Percentiles rank a stretch among this genome's conserved stretches.
Evolutionary conservation across 495 filamentous ascomycete genomes (phyloP).

Genomic region (Letharia lupina): DNA sequence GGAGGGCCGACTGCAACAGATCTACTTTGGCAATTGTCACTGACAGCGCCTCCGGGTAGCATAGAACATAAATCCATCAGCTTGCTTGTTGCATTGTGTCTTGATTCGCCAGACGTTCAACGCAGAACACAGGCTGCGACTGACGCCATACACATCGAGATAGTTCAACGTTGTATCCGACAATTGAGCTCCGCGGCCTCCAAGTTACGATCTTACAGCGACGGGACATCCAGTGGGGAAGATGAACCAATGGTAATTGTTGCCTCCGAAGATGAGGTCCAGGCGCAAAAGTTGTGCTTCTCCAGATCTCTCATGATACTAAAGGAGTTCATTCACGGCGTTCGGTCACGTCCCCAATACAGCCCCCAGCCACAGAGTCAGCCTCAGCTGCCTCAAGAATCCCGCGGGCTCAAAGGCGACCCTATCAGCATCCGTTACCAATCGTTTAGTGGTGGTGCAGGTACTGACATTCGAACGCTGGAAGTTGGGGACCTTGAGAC

Average conservation of each 20-base stretch:
- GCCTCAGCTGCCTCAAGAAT: slow-evolving; percentile 34
- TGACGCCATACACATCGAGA: slow-evolving; percentile 64
- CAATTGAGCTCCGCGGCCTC: slow-evolving; percentile 64
- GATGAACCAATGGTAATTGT: slow-evolving; percentile 45
- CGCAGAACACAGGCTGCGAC: slow-evolving; percentile 40
- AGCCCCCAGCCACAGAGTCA: slow-evolving; percentile 38
- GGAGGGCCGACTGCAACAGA: slow-evolving; percentile 51
- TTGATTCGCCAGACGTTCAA: slow-evolving; percentile 45
- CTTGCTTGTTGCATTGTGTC: slow-evolving; percentile 65
- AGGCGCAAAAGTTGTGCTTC: slow-evolving; percentile 52
- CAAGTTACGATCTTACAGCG: slow-evolving; percentile 43
- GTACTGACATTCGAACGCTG: slow-evolving; percentile 48
- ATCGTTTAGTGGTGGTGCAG: slow-evolving; percentile 51
- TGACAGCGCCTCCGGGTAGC: slow-evolving; percentile 58
- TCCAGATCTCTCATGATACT: slow-evolving; percentile 56
- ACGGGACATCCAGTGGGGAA: slow-evolving; percentile 36
- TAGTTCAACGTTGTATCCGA: slow-evolving; percentile 68
- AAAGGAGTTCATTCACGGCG: slow-evolving; percentile 46
- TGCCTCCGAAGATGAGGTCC: slow-evolving; percentile 35
- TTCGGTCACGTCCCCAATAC: slow-evolving; percentile 46
- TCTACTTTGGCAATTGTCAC: slow-evolving; percentile 73
- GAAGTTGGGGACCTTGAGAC: slow-evolving; percentile 64
- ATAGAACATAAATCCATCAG: slow-evolving; percentile 61
- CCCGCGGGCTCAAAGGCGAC: slow-evolving; percentile 43
- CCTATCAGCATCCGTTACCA: slow-evolving; percentile 63